Evolutionary conservation across 2,329 filamentous ascomycete genomes (phyloP), one percentile per base, ranked within the genome.

Genomic region (Trichoderma cornu-damae): DNA sequence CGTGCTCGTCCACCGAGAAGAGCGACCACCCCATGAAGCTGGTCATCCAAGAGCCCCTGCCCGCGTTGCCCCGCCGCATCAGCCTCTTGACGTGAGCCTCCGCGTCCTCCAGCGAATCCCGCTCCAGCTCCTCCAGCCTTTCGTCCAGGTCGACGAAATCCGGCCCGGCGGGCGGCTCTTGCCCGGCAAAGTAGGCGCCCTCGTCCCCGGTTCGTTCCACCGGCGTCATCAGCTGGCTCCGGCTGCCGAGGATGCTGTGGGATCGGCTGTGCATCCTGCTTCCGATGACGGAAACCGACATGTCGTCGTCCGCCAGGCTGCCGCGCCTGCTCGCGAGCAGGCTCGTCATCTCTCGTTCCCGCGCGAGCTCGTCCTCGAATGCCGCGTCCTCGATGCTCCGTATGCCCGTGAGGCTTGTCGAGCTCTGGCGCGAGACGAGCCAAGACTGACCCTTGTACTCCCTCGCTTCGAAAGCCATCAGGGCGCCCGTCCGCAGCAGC

Each of bases 371-470:
- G 44, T 73, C 71, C 64, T 83, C 78, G 59, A 80, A 75, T 9
- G 73, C 77, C 59, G 79, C 78, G 37, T 83, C 79, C 3, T 82
- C 80, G 3, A 74, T 73, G 32, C 81, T 77, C 6, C 71, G 73
- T 66, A 78, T 69, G 22, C 76, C 80, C 0, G 77, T 72, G 16
- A 87, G 75, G 65, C 80, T 85, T 7, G 83, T 87, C 1, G 84
- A 86, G 67, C 83, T 86, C 55, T 80, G 82, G 46, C 83, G 77
- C 22, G 83, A 82, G n/a, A 82, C 75, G 18, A 89, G 78, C 86
- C 86, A 89, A 12, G 80, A 73, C 69, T 88, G 85, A 12, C 86
- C 86, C 70, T 88, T 88, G 65, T 76, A 84, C 66, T 88, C 85
- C 57, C 85, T 76, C 16, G 84, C 76, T 66, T 85, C 82, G 51